Conservation (phyloP, 768 basidiomycete genomes). For the Myochromella boudieri region DNA sequence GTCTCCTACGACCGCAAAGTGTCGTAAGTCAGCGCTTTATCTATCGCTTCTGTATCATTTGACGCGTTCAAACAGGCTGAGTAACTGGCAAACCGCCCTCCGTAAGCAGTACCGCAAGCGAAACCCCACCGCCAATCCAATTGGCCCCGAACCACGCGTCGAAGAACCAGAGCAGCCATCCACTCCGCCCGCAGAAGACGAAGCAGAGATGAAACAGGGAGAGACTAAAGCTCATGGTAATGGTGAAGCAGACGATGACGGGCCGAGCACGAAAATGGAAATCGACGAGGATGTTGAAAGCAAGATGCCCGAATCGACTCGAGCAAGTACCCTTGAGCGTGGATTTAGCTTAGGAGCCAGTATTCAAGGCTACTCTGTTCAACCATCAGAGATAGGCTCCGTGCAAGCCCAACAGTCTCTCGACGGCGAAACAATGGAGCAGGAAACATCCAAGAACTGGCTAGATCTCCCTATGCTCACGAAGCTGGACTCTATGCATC, state of each 20-base stretch:
- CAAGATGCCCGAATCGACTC: slow-evolving; percentile 13
- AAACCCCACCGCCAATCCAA: slow-evolving; percentile 67
- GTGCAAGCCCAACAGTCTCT: slow-evolving; percentile 1
- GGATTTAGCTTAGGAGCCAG: slow-evolving; percentile 17
- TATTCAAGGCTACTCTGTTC: slow-evolving; percentile 12
- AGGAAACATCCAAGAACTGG: slow-evolving; percentile 62
- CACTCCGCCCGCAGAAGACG: slow-evolving; percentile 24
- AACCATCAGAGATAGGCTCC: slow-evolving; percentile 18
- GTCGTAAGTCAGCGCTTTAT: slow-evolving; percentile 10
- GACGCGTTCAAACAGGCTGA: slow-evolving; percentile 44
- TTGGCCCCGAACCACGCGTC: slow-evolving; percentile 57
- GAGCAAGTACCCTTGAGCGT: slow-evolving; percentile 20
- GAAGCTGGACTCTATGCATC: slow-evolving; percentile 75
- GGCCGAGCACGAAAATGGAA: slow-evolving; percentile 3
- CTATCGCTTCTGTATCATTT: slow-evolving; percentile 7
- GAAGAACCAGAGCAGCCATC: slow-evolving; percentile 23
- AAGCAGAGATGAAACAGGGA: slow-evolving; percentile 17
- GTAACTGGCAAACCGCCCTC: slow-evolving; percentile 78
- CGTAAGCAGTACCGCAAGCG: slow-evolving; percentile 78
- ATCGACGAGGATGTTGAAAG: slow-evolving; percentile 12
- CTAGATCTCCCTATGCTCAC: slow-evolving; percentile 64
- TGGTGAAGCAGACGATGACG: slow-evolving; percentile 4
- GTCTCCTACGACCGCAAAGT: slow-evolving; percentile 81
- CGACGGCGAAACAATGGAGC: slow-evolving; percentile 20
- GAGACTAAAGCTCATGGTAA: background rate